phyloP scores from a whole-genome alignment of 371 early-diverging fungal genomes.

The Chytridiales sp. region DNA sequence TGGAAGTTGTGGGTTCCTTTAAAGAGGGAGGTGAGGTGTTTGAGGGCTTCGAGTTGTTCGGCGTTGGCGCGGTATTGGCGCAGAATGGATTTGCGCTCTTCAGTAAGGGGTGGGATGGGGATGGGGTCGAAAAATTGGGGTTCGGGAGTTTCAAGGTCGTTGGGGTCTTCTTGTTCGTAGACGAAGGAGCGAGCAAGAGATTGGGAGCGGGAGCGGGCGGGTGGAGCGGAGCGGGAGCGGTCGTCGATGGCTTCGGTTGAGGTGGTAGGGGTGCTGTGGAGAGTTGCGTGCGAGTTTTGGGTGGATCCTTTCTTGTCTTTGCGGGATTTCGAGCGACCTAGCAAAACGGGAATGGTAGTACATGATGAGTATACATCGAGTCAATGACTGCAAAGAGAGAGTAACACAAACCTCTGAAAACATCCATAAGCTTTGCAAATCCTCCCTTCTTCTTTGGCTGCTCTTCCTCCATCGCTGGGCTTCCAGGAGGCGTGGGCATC shows the following conservation, averaged over 20 bases:
- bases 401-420: too few relatives aligned
- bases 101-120: slow-evolving; percentile 30
- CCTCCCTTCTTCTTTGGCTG: too few relatives aligned
- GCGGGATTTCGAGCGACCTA: too few relatives aligned
- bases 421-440: too few relatives aligned
- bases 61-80: slow-evolving; percentile 35
- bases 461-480: too few relatives aligned
- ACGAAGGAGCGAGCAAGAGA: slow-evolving; percentile 5
- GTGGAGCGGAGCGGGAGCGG: slow-evolving; percentile 11
- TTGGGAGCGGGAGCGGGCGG: not conserved
- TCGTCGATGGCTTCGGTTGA: not conserved
- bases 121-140: slow-evolving; percentile 38
- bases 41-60: slow-evolving; percentile 29
- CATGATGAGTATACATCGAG: too few relatives aligned
- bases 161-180: slow-evolving; percentile 3
- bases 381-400: too few relatives aligned
- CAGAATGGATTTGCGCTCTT: slow-evolving; percentile 24
- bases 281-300: not conserved
- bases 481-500: too few relatives aligned
- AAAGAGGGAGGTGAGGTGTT: slow-evolving; percentile 33
- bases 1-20: slow-evolving; percentile 50
- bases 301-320: slow-evolving; percentile 8
- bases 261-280: not conserved
- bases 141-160: too few relatives aligned
- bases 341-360: too few relatives aligned